These are phyloP conservation scores for Pulicaria dysenterica DNA, from an alignment of 129 eudicot genomes.

Conservation along the genomic window DNA sequence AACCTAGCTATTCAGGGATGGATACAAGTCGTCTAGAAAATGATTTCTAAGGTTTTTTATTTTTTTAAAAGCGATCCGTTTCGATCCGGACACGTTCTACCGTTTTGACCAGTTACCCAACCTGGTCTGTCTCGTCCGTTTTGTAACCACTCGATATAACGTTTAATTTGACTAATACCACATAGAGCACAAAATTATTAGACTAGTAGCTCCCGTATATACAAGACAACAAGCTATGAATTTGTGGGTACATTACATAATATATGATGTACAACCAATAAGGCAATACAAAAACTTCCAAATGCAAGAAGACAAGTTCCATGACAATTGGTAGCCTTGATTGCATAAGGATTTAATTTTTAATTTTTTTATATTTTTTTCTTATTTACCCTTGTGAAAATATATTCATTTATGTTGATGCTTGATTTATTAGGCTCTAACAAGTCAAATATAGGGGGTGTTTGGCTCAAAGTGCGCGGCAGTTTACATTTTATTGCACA, in stretches of 20 bases:
- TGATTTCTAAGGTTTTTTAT: too few species aligned
- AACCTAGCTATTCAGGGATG: too few species aligned
- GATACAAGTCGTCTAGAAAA: too few species aligned
- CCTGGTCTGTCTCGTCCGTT: too few species aligned
- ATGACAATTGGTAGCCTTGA: slow-evolving; percentile 26
- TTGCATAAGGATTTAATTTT: slow-evolving; percentile 18
- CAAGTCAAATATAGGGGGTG: slow-evolving; percentile 40
- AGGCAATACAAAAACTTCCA: slow-evolving; percentile 28
- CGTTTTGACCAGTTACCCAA: too few species aligned
- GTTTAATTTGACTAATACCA: too few species aligned
- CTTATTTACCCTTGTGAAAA: background rate
- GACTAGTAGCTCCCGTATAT: too few species aligned
- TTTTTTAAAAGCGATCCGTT: too few species aligned
- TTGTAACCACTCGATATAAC: too few species aligned
- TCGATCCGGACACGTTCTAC: too few species aligned
- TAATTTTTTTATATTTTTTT: background rate
- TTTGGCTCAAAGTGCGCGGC: slow-evolving; percentile 37
- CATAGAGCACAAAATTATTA: too few species aligned
- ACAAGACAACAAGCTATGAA: background rate
- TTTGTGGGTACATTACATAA: slow-evolving; percentile 1
- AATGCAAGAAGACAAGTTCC: slow-evolving; percentile 30
- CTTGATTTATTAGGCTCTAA: slow-evolving; percentile 23
- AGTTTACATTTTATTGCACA: slow-evolving; percentile 23
- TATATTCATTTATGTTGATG: slow-evolving; percentile 14
- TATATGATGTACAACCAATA: slow-evolving; percentile 9